Percentiles rank a stretch among this genome's conserved stretches.
Conservation (phyloP, 2,329 filamentous ascomycete genomes). For the Thelonectria rubi region DNA sequence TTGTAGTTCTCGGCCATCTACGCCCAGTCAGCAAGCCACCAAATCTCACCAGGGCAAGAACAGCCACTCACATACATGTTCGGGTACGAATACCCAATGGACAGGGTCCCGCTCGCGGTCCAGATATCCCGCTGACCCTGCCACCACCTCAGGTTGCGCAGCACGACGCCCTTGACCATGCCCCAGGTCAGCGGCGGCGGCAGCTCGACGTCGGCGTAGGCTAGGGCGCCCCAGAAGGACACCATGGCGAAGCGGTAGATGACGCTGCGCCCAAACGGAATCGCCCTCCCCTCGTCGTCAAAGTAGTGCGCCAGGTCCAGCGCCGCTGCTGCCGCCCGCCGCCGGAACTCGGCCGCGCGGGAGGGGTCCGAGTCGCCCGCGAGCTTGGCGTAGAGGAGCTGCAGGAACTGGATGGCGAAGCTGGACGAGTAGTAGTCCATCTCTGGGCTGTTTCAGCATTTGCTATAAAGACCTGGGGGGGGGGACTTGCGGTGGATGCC, state of each 20-base stretch:
- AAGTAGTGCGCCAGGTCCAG: constrained; percentile 81
- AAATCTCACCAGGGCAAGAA: background rate
- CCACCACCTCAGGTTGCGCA: constrained; percentile 83
- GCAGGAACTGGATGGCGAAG: constrained; percentile 83
- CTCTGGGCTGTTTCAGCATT: constrained; percentile 52
- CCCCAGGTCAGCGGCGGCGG: constrained; percentile 79
- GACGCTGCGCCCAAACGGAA: constrained; percentile 80
- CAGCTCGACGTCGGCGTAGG: constrained; percentile 78
- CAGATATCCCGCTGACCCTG: constrained; percentile 79
- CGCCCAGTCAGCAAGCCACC: constrained; percentile 28
- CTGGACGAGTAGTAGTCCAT: constrained; percentile 89
- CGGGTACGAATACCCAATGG: constrained; percentile 79
- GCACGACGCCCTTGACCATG: constrained; percentile 78
- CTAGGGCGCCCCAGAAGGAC: constrained; percentile 83
- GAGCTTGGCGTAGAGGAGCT: constrained; percentile 79
- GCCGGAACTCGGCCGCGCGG: constrained; percentile 74
- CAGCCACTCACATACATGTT: constrained; percentile 70
- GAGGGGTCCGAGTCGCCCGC: constrained; percentile 72
- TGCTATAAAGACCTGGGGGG: background rate
- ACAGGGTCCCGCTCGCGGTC: constrained; percentile 77
- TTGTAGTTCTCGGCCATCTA: constrained; percentile 85
- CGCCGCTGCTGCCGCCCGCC: constrained; percentile 71
- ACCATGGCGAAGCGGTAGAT: constrained; percentile 88
- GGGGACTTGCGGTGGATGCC: constrained; percentile 70
- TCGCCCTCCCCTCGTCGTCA: constrained; percentile 74